phyloP scores from a whole-genome alignment of 305 asterid genomes.

The Rubia balearica region DNA sequence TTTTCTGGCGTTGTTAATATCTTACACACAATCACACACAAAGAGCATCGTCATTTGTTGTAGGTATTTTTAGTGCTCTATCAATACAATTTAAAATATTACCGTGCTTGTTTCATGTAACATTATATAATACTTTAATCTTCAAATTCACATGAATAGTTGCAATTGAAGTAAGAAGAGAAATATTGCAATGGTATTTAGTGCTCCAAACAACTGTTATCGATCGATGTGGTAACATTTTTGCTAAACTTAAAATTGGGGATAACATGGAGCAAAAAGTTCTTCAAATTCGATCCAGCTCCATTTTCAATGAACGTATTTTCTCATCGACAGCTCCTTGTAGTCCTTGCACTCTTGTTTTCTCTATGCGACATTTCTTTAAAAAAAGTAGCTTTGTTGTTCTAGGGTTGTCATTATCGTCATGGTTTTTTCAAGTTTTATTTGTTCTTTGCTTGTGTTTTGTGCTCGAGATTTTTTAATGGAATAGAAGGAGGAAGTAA shows the following conservation, averaged over 20 bases:
- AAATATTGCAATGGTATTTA: constrained; percentile 85
- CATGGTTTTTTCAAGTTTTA: constrained; percentile 52
- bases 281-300: constrained; percentile 82
- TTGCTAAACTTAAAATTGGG: constrained; percentile 81
- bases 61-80: too few species aligned
- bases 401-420: constrained; percentile 41
- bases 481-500: constrained; percentile 27
- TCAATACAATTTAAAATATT: too few species aligned
- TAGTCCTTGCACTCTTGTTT: constrained; percentile 32
- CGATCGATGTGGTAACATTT: constrained; percentile 81
- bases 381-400: constrained; percentile 36
- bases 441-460: constrained; percentile 45
- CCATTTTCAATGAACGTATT: constrained; percentile 69
- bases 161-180: constrained; percentile 39
- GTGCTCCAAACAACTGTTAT: constrained; percentile 93
- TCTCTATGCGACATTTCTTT: constrained; percentile 47
- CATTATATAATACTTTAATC: too few species aligned
- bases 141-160: too few species aligned
- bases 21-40: too few species aligned
- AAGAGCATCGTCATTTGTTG: too few species aligned
- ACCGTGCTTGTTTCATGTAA: too few species aligned
- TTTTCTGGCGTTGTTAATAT: too few species aligned
- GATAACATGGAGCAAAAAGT: constrained; percentile 94
- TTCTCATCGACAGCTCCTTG: constrained; percentile 24
- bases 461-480: constrained; percentile 31